These are phyloP conservation scores for Bathelium albidoporum DNA, from an alignment of 495 filamentous ascomycete species.

Conservation along the genomic window DNA sequence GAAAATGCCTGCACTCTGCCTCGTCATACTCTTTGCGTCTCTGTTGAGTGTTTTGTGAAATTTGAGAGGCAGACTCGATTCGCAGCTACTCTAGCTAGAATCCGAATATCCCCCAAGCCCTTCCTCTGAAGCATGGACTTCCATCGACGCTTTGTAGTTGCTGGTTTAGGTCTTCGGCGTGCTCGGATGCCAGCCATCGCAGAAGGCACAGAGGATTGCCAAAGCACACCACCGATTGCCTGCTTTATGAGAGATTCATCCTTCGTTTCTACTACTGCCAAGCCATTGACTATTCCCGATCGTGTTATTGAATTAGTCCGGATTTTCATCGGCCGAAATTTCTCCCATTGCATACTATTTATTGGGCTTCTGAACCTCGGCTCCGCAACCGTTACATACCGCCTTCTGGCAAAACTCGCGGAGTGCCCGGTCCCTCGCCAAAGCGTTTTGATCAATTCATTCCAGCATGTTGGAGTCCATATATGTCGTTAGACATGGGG, in stretches of 20 bases:
- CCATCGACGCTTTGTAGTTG: too few relatives aligned
- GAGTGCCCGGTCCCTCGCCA: neutral
- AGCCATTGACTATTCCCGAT: neutral
- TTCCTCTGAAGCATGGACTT: too few relatives aligned
- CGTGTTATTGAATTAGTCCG: neutral
- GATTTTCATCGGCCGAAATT: neutral
- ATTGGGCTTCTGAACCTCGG: neutral
- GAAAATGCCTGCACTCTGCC: too few relatives aligned
- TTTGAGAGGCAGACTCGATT: too few relatives aligned
- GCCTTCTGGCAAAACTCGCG: conserved; percentile 2
- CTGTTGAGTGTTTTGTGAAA: too few relatives aligned
- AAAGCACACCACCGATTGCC: neutral
- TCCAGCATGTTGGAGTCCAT: conserved; percentile 52
- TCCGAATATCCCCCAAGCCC: too few relatives aligned
- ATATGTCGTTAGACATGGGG: conserved; percentile 77
- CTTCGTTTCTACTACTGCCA: neutral
- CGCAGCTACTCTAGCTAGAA: too few relatives aligned
- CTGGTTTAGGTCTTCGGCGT: too few relatives aligned
- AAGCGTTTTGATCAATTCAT: neutral
- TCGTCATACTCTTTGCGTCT: too few relatives aligned
- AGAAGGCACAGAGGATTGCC: too few relatives aligned
- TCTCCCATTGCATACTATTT: neutral
- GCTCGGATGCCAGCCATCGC: too few relatives aligned
- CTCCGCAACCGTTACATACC: neutral
- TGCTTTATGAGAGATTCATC: too few relatives aligned